Conservation (phyloP, 202 grass and related monocot genomes). For the Carex sylvatica region DNA sequence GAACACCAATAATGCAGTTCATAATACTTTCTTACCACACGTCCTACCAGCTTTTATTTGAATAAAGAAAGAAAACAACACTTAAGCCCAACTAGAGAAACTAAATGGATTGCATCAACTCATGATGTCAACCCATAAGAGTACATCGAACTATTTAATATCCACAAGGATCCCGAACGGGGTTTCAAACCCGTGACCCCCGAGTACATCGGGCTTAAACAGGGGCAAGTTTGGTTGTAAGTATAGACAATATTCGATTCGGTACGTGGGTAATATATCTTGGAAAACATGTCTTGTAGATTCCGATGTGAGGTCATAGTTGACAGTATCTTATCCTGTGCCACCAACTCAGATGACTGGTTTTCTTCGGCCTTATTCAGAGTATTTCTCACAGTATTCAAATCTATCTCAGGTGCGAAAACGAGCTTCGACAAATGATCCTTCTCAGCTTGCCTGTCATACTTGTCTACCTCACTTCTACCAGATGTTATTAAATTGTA, state of each 20-base stretch:
- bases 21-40: conserved; percentile 83
- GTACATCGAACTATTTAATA: too few relatives aligned
- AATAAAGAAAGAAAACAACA: neutral
- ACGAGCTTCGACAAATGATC: conserved; percentile 84
- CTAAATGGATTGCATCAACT: neutral
- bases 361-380: conserved; percentile 62
- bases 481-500: conserved; percentile 89
- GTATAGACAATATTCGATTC: conserved; percentile 75
- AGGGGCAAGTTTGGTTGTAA: conserved; percentile 64
- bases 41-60: conserved; percentile 17
- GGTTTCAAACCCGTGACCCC: neutral
- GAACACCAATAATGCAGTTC: too few relatives aligned
- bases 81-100: neutral
- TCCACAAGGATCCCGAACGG: conserved; percentile 28
- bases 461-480: conserved; percentile 90
- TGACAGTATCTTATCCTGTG: conserved; percentile 76
- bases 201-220: conserved; percentile 25
- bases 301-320: conserved; percentile 72
- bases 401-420: conserved; percentile 79
- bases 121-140: neutral
- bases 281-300: conserved; percentile 71
- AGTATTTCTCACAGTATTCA: conserved; percentile 76
- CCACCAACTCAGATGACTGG: conserved; percentile 53
- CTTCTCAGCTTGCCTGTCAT: conserved; percentile 78
- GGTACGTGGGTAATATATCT: conserved; percentile 79